These are phyloP conservation scores for Linum trigynum DNA, from an alignment of 345 rosid species.

Conservation along the genomic window DNA sequence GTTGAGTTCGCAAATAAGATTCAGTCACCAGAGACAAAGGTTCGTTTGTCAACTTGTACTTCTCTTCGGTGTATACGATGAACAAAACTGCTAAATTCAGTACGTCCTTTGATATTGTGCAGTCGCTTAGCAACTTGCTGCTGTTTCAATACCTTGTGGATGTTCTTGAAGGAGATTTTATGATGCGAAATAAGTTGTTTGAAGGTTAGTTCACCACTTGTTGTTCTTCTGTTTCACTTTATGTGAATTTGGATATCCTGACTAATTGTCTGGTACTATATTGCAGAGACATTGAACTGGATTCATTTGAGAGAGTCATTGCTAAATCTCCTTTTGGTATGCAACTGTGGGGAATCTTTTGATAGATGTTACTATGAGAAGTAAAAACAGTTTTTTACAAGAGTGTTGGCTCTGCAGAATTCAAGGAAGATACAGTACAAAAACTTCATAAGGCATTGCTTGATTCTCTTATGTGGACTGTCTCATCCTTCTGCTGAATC, in stretches of 20 bases:
- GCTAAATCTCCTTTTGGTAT: conserved; percentile 70
- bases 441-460: conserved; percentile 53
- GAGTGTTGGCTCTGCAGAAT: conserved; percentile 34
- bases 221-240: conserved; percentile 7
- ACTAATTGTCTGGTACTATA: background rate
- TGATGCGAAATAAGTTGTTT: conserved; percentile 8
- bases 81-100: background rate
- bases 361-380: background rate
- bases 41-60: conserved; percentile 9
- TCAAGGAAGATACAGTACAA: conserved; percentile 68
- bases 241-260: background rate
- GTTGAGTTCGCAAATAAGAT: conserved; percentile 23
- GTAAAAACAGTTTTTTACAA: background rate
- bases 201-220: conserved; percentile 29
- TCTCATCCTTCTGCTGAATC: conserved; percentile 22
- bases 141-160: conserved; percentile 64
- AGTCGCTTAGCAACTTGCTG: conserved; percentile 56
- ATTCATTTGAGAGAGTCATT: conserved; percentile 49
- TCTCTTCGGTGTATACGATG: too few species aligned
- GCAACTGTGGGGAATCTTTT: background rate
- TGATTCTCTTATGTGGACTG: conserved; percentile 42
- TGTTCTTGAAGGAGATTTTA: conserved; percentile 25
- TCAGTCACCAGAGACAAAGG: conserved; percentile 38
- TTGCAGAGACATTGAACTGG: conserved; percentile 79
- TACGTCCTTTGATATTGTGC: conserved; percentile 11